Evolutionary conservation across 768 basidiomycete species (phyloP).

Genomic region (Auricularia cornea): DNA sequence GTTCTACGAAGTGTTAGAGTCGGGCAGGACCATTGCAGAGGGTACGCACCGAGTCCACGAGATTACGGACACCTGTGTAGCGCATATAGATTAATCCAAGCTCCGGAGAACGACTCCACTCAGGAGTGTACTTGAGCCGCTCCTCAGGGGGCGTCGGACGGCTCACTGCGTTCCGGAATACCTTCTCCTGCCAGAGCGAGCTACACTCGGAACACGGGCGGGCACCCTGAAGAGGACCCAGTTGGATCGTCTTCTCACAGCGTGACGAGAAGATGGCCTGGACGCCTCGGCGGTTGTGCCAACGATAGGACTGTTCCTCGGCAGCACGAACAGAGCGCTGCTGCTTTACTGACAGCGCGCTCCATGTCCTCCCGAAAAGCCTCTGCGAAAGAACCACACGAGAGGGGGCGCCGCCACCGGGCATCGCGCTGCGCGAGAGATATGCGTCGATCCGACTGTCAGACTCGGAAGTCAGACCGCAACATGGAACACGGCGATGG

Average conservation of each 20-base stretch:
- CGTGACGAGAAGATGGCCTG: background rate
- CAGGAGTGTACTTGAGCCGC: conserved; percentile 13
- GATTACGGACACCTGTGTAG: conserved; percentile 11
- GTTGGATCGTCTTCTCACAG: background rate
- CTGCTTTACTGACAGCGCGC: background rate
- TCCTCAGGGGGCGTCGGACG: conserved; percentile 8
- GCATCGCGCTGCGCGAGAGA: background rate
- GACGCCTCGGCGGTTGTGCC: background rate
- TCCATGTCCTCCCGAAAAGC: background rate
- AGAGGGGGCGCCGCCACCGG: background rate
- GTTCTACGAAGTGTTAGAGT: too few species aligned
- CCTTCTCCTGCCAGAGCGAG: background rate
- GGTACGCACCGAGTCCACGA: conserved; percentile 11
- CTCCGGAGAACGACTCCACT: conserved; percentile 5
- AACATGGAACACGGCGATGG: background rate
- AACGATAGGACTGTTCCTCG: background rate
- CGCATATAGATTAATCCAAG: conserved; percentile 10
- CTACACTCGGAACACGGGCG: background rate
- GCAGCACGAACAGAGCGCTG: background rate
- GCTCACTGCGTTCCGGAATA: conserved; percentile 10
- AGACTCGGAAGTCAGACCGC: background rate
- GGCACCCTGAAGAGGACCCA: background rate
- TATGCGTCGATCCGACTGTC: background rate
- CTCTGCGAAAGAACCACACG: background rate
- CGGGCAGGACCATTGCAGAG: too few species aligned